Conservation (phyloP, 1,284 basidiomycete genomes). For the Farysia itapuensis region DNA sequence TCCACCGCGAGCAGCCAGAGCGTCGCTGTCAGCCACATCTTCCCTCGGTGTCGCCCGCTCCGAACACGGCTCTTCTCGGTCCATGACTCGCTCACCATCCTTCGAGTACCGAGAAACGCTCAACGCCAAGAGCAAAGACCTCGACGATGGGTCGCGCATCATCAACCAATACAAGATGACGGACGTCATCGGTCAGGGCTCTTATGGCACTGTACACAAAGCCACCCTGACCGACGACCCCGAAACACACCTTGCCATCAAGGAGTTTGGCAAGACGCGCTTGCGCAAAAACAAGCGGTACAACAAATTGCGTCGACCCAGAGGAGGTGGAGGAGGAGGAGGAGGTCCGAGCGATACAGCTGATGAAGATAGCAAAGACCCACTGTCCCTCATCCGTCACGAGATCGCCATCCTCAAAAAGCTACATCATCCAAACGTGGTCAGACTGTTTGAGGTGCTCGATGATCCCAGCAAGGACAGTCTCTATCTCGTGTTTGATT, state of each 20-base stretch:
- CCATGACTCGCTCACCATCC: constrained; percentile 24
- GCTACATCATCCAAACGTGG: constrained; percentile 61
- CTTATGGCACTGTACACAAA: constrained; percentile 51
- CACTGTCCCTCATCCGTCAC: constrained; percentile 49
- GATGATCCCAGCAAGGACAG: constrained; percentile 65
- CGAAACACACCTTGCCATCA: constrained; percentile 38
- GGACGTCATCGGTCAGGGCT: constrained; percentile 50
- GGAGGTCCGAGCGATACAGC: background rate
- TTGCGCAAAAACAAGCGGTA: constrained; percentile 42
- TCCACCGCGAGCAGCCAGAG: background rate
- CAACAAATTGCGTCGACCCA: constrained; percentile 17
- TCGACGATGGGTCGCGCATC: constrained; percentile 52
- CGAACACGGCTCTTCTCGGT: constrained; percentile 11
- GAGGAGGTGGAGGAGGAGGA: constrained; percentile 3
- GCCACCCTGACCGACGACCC: constrained; percentile 41
- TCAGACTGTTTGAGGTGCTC: constrained; percentile 65
- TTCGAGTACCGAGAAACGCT: constrained; percentile 49
- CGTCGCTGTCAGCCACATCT: constrained; percentile 8
- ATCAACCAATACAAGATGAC: constrained; percentile 58
- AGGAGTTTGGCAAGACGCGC: constrained; percentile 57
- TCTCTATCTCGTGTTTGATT: constrained; percentile 63
- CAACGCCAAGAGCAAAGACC: constrained; percentile 47
- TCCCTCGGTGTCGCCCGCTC: constrained; percentile 13
- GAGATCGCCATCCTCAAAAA: constrained; percentile 56
- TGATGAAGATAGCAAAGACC: constrained; percentile 29